Base-by-base conservation (phyloP, 768 basidiomycete species). In the Amanita pseudoporphyria region DNA sequence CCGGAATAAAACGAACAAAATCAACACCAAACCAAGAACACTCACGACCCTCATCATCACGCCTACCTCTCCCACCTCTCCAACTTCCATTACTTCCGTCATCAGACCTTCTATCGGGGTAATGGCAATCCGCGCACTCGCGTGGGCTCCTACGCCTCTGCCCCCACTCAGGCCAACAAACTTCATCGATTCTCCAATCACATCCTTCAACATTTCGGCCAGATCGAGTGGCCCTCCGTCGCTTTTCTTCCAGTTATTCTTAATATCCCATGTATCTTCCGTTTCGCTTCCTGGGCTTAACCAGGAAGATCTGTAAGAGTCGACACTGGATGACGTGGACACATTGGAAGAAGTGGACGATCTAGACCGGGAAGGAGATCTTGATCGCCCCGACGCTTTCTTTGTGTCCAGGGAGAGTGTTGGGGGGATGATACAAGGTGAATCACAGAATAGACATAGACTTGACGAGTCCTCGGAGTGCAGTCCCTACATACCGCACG, bases 391-490 rank as follows among this genome's bases (percentile, higher is more conserved):
- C 14, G 42, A 43, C n/a, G 26, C 12, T 13, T 43, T 28, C 22
- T 26, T 24, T 7, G 24, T 28, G 26, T 28, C 26, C 26, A 28
- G 7, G 9, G 35, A n/a, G 13, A 1, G 16, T 12, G 24, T 9
- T 32, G 44, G 44, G 1, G 37, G 2, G 16, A 48, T 14, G 12
- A 49, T 24, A 18, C 30, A 49, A 6, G 14, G 32, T n/a, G n/a
- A 10, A 33, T 49, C 31, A 26, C 48, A 49, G 16, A 18, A 41
- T 13, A 30, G 48, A 49, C 48, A 49, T 2, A 33, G 28, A 10
- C 16, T 28, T 22, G 22, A 14, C 9, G 38, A 41, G 5, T 36
- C 30, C 31, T 41, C 10, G 10, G 26, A 19, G 12, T 31, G 3
- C 19, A 41, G 19, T 28, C 48, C 40, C 31, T 45, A 22, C 16